phyloP scores from a whole-genome alignment of 331 rosid genomes.

The Prunus yedoensis region DNA sequence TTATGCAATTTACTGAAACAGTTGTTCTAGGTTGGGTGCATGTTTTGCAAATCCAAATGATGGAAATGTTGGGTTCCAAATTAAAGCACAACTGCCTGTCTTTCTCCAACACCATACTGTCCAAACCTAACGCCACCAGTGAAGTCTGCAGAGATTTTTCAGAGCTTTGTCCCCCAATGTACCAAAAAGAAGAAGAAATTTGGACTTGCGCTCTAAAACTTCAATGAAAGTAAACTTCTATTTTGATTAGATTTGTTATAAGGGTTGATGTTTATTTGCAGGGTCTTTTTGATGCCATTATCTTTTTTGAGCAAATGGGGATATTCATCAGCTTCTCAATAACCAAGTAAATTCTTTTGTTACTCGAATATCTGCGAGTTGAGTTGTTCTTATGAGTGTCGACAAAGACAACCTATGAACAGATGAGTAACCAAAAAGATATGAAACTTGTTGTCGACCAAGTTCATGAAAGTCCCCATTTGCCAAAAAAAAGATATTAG shows the following conservation, averaged over 20 bases:
- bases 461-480: not conserved
- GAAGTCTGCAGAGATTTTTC: too few species aligned
- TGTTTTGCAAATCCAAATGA: too few species aligned
- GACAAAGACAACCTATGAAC: not conserved
- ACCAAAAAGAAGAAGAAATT: not conserved
- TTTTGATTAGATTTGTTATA: not conserved
- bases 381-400: not conserved
- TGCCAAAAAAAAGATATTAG: not conserved
- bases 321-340: not conserved
- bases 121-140: too few species aligned
- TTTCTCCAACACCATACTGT: too few species aligned
- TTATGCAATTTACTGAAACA: too few species aligned
- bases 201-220: not conserved
- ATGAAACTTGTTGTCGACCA: not conserved
- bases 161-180: not conserved
- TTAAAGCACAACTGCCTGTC: too few species aligned
- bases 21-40: too few species aligned
- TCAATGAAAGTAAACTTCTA: too few species aligned
- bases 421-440: not conserved
- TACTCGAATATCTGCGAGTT: not conserved
- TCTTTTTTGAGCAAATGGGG: constrained; percentile 3
- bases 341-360: not conserved
- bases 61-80: too few species aligned
- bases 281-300: not conserved
- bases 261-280: not conserved